Evolutionary conservation across 2,329 filamentous ascomycete genomes (phyloP), one percentile per base, ranked within the genome.

Genomic region (Leptographium wingfieldii): DNA sequence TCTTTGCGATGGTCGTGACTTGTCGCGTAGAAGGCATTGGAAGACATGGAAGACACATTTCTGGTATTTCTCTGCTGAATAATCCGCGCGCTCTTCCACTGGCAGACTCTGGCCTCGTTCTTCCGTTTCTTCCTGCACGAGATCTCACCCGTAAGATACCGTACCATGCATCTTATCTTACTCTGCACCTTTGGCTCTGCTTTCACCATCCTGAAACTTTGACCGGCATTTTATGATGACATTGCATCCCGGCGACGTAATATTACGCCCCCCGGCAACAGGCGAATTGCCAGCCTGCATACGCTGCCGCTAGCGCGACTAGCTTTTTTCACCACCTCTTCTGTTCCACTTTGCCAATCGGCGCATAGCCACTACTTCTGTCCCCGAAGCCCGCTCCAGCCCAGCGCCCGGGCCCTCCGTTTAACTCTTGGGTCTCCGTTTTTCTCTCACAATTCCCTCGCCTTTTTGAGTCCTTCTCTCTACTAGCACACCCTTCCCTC

Each of bases 351-450:
- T 22, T 40, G 35, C 53, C 33, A 35, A 35, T 55, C 53, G 53
- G 53, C 53, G 35, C 53, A 55, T 55, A 55, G 38, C 53, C 53
- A 55, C 33, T 25, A 22, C 53, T 22, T 22, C 14, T n/a, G 29
- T 29, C 31, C 27, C 31, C 14, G 25, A 57, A 57, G 55, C 43
- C 55, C 55, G 55, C 40, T 43, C 33, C 55, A 31, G n/a, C 16
- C 16, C 58, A 22, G 58, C 38, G 33, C 52, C 40, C 35, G 27
- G 54, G 27, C 51, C 33, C 57, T 59, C 57, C 58, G 58, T 56
- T 59, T 55, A 33, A 22, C 27, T 35, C 12, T 57, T 49, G 43
- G 12, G 25, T 31, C 19, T 57, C 55, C 38, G 38, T 46, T 46
- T 57, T 49, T 31, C 16, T 35, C 55, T 29, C 35, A 16, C 19